Base-by-base conservation (phyloP, 345 rosid genomes). In the Atalantia buxifolia region DNA sequence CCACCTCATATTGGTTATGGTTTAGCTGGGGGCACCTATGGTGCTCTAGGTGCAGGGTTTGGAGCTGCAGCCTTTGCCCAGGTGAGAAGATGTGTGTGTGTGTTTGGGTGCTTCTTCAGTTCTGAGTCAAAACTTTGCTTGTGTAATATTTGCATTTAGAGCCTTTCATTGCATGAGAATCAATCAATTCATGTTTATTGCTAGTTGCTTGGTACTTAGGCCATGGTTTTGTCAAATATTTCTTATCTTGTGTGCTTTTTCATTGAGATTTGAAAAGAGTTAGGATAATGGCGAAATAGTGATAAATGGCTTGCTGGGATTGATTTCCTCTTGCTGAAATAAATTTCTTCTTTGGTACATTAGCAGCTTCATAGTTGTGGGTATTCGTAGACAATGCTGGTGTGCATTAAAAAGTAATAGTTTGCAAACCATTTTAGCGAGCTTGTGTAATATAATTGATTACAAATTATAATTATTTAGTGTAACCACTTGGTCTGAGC, bases 1-100 rank as follows among this genome's bases (percentile, higher is more conserved):
- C 91, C 89, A 55, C 83, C 88, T 80, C 82, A 71, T 56, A 74
- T 80, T 78, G 95, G 93, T 66, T 86, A 85, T 86, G 93, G 93
- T 76, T 64, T 90, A 66, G 77, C 84, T 28, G 93, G 91, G 45
- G 87, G 84, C 68, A 69, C 85, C 24, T 91, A 76, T 82, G 88
- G 92, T 73, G 80, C 85, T 74, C 78, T 87, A n/a, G 86, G 90
- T 33, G 71, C 88, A 57, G 92, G 91, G 69, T 91, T 84, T 83
- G 90, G 85, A 81, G 76, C 90, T 31, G 82, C 90, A 38, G 85
- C 88, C 73, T 79, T 90, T 86, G 84, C 90, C 63, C 95, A 87
- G 87, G 95, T 90, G 79, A 82, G 85, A 63, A 19, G 24, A 28
- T 56, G 6, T n/a, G 25, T 19, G 48, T 48, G 13, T 9, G 13